A percentile compares a stretch with the other conserved stretches of the same genome.
phyloP scores from a whole-genome alignment of 2,329 filamentous ascomycete genomes.

The Teratosphaeria nubilosa region DNA sequence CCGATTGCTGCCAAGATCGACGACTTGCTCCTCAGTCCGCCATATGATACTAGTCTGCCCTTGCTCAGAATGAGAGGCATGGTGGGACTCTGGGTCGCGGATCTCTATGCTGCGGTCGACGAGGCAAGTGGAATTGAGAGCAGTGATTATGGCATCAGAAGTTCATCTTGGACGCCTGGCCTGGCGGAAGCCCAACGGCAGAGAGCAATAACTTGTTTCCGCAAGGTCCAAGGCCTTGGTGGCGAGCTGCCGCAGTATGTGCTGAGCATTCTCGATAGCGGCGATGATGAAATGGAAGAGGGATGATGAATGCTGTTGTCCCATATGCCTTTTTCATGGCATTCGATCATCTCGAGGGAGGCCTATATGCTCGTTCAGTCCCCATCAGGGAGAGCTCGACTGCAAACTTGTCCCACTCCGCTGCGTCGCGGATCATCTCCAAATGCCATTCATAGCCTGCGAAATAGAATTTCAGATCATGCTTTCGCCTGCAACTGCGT shows the following conservation, averaged over 20 bases:
- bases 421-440: too few species aligned
- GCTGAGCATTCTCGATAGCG: neutral
- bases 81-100: constrained; percentile 63
- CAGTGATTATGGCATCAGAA: neutral
- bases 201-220: neutral
- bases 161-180: neutral
- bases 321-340: too few species aligned
- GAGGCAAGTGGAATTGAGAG: neutral
- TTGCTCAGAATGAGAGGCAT: constrained; percentile 64
- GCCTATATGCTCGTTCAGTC: too few species aligned
- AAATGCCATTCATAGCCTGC: too few species aligned
- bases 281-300: neutral
- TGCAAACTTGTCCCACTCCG: too few species aligned
- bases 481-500: too few species aligned
- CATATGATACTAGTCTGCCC: constrained; percentile 57
- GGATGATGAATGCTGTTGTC: neutral
- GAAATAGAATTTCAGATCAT: too few species aligned
- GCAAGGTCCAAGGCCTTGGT: constrained; percentile 1
- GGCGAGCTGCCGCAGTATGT: neutral
- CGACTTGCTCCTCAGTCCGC: constrained; percentile 55
- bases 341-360: too few species aligned
- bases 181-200: neutral
- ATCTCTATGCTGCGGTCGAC: constrained; percentile 38
- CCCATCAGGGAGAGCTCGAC: too few species aligned
- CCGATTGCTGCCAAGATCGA: constrained; percentile 62